phyloP scores from a whole-genome alignment of 208 protist genomes.

The Trypanosoma lewisi region DNA sequence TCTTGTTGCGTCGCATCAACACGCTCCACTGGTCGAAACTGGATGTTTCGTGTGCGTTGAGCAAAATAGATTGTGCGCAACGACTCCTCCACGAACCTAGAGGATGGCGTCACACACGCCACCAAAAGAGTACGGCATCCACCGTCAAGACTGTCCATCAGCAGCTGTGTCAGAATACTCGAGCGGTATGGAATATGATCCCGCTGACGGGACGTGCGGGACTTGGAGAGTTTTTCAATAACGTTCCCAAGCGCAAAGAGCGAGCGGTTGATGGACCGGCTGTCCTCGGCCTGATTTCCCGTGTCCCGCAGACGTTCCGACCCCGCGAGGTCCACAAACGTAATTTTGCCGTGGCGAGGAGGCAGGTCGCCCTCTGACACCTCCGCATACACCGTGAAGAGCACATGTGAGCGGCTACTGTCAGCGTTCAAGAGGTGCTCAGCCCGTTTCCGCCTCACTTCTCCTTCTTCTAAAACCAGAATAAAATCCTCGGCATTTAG shows the following conservation, averaged over 20 bases:
- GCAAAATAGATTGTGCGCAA: slow-evolving; percentile 81
- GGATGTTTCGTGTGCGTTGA: slow-evolving; percentile 67
- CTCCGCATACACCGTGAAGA: slow-evolving; percentile 88
- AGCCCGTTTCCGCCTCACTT: slow-evolving; percentile 68
- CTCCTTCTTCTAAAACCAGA: slow-evolving; percentile 79
- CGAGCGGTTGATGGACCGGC: slow-evolving; percentile 87
- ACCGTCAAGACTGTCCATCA: slow-evolving; percentile 85
- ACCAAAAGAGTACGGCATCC: slow-evolving; percentile 69
- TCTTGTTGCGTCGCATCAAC: slow-evolving; percentile 65
- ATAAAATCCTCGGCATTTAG: slow-evolving; percentile 65
- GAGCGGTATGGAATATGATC: slow-evolving; percentile 85
- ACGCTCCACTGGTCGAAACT: slow-evolving; percentile 40
- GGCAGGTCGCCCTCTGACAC: slow-evolving; percentile 20
- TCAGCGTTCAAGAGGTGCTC: slow-evolving; percentile 82
- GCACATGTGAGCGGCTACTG: slow-evolving; percentile 88
- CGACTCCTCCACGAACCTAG: slow-evolving; percentile 72
- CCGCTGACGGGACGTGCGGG: slow-evolving; percentile 1
- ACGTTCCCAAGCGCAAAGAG: slow-evolving; percentile 91
- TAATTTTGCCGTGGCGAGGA: slow-evolving; percentile 69
- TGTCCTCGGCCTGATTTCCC: slow-evolving; percentile 70
- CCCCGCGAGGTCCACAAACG: slow-evolving; percentile 93
- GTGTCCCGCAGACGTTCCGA: slow-evolving; percentile 90
- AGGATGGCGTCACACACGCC: slow-evolving; percentile 79
- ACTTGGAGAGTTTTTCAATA: slow-evolving; percentile 68
- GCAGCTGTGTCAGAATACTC: slow-evolving; percentile 81